Evolutionary conservation across 768 basidiomycete genomes (phyloP), one percentile per base, ranked within the genome.

Genomic region (Serendipita indica): DNA sequence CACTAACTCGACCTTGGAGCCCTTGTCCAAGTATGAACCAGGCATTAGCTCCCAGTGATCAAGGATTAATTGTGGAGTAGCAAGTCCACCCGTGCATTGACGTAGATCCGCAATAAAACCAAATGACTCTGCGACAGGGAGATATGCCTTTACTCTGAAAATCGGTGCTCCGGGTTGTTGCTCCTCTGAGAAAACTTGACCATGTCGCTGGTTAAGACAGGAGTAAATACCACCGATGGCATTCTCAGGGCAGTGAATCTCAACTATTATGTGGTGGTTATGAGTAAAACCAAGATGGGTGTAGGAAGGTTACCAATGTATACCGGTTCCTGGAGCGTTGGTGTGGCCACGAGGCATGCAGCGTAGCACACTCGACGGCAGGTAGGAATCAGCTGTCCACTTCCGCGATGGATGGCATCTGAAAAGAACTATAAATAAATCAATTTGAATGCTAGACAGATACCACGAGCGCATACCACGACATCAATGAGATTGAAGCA

Each of bases 391-490:
- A 98, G 79, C 73, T 99, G 89, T 73, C 94, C 94, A 77, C 93
- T 92, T 71, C 96, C 94, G 77, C 94, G 88, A 74, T 99, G 96
- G 70, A 99, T 98, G 63, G 94, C 93, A 79, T 99, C 94, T 69
- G 96, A 77, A 73, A 98, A 94, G 58, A 99, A 79, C 88, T 91
- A 68, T 2, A 62, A 41, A 39, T 37, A 33, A 25, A 39, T 22
- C 34, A 58, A 62, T 49, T 60, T 57, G 57, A 32, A 58, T 60
- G 58, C 41, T 20, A 10, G 49, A 57, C 3, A 6, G 10, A 39
- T 10, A 4, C 4, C 34, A n/a, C 2, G 46, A 14, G 43, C 35
- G 63, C 66, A 32, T 43, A 72, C 90, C 63, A 89, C 91, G 61
- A 96, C 93, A 80, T 96, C 92, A 63, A 94, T 76, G 61, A 98